Base-by-base conservation (phyloP, 1,284 basidiomycete genomes). In the Laetiporus sulphureus region DNA sequence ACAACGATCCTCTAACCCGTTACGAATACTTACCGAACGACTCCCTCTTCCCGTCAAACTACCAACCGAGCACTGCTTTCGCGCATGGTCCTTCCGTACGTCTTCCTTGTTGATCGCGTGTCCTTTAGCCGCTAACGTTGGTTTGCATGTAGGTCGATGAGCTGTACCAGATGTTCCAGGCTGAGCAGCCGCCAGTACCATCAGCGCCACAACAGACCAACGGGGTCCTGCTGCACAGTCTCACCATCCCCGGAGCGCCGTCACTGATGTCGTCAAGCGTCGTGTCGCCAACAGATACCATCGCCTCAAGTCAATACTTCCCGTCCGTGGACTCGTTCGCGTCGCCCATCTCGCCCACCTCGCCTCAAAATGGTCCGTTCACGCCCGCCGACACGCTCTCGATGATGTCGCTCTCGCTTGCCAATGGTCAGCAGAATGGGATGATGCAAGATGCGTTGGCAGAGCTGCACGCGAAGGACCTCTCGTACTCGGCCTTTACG, bases 81-180 rank as follows among this genome's bases (percentile, higher is more conserved):
- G 68, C 71, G 55, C 59, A 53, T 20, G 53, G 52, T 36, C 27
- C 46, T 27, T 39, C 51, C 40, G 55, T 55, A 42, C 38, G 65
- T 34, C 18, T n/a, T 18, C 36, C 33, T n/a, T 6, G 16, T 36
- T 20, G n/a, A 8, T 8, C 27, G n/a, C 27, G 8, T 29, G 27
- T 29, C 27, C 8, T n/a, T 8, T 22, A 33, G 42, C 42, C 39
- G 42, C 38, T 43, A 24, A 37, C 45, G 47, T 32, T 52, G 38
- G 38, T 38, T 32, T 36, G 40, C 52, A n/a, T n/a, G 13, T 27
- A 73, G 71, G 60, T 64, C 19, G 63, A 66, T 45, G 69, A 72
- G 39, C 67, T 69, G 52, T 64, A 73, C 49, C 62, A 67, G 42
- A 69, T 73, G 61, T 75, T 71, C 65, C 52, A 57, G 24, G 46